A percentile compares a stretch with the other conserved stretches of the same genome.
Evolutionary conservation across 441 rosid species (phyloP).

Genomic region (Jatropha podagrica): DNA sequence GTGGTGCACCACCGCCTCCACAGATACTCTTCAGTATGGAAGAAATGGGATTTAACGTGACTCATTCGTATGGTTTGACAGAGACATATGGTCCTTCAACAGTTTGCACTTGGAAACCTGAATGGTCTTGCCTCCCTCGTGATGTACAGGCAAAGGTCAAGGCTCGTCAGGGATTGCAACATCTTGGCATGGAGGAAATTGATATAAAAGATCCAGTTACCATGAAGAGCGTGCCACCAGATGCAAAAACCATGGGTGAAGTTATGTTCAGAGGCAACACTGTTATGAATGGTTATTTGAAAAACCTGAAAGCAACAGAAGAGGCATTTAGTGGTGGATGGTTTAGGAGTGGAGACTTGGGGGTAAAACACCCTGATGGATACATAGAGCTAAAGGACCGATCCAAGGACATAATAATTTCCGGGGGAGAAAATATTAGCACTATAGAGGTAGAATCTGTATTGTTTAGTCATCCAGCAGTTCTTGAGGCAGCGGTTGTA

Average conservation of each 20-base stretch:
- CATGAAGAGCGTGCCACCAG: conserved; percentile 51
- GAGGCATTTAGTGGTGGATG: conserved; percentile 63
- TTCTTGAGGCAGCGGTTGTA: conserved; percentile 66
- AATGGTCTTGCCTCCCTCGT: conserved; percentile 59
- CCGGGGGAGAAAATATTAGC: conserved; percentile 78
- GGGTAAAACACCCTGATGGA: conserved; percentile 58
- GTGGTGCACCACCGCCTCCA: conserved; percentile 64
- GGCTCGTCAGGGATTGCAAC: conserved; percentile 64
- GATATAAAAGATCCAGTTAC: conserved; percentile 55
- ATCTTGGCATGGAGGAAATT: conserved; percentile 58
- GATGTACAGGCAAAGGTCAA: conserved; percentile 43
- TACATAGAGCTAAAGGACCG: conserved; percentile 63
- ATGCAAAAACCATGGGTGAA: conserved; percentile 62
- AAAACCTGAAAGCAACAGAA: conserved; percentile 48
- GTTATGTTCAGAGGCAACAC: conserved; percentile 77
- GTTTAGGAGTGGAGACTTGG: conserved; percentile 68
- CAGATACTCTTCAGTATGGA: conserved; percentile 58
- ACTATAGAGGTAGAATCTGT: conserved; percentile 60
- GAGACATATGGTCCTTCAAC: conserved; percentile 75
- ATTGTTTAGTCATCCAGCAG: conserved; percentile 49
- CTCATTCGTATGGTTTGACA: conserved; percentile 68
- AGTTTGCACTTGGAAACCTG: conserved; percentile 60
- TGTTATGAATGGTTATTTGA: conserved; percentile 64
- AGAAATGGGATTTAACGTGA: conserved; percentile 49
- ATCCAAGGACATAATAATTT: conserved; percentile 60